A percentile compares a stretch with the other conserved stretches of the same genome.
Evolutionary conservation across 2,329 filamentous ascomycete genomes (phyloP).

Genomic region (Sclerotinia subarctica): DNA sequence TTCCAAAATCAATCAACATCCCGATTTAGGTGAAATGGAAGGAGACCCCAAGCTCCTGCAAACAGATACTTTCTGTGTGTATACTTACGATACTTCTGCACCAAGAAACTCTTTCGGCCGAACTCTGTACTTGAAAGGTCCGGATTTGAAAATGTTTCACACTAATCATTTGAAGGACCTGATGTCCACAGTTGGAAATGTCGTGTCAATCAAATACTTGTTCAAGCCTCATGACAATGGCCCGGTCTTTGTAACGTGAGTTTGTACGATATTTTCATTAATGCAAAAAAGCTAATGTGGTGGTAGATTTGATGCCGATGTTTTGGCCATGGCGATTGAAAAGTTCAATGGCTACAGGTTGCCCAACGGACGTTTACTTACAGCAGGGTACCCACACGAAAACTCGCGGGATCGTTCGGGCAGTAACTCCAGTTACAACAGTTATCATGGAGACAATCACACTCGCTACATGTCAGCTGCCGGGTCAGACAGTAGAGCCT

Average conservation of each 20-base stretch:
- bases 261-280: not conserved
- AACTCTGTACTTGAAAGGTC: constrained; percentile 25
- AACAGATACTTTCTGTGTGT: not conserved
- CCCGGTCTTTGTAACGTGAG: constrained; percentile 31
- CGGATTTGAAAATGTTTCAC: constrained; percentile 22
- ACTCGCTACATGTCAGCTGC: not conserved
- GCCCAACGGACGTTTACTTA: constrained; percentile 3
- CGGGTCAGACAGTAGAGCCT: not conserved
- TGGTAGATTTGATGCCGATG: constrained; percentile 14
- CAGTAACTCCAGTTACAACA: constrained; percentile 22
- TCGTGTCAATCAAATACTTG: constrained; percentile 30
- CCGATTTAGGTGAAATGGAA: not conserved
- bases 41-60: constrained; percentile 7
- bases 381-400: constrained; percentile 17
- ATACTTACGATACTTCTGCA: not conserved
- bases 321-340: constrained; percentile 8
- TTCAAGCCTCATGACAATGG: not conserved
- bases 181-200: constrained; percentile 28
- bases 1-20: not conserved
- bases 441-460: constrained; percentile 3
- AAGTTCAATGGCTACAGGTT: constrained; percentile 15
- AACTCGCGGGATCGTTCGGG: constrained; percentile 17
- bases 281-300: not conserved
- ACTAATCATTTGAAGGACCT: constrained; percentile 27
- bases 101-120: not conserved